phyloP scores from a whole-genome alignment of 805 yeast species.

The Candida vartiovaarae region DNA sequence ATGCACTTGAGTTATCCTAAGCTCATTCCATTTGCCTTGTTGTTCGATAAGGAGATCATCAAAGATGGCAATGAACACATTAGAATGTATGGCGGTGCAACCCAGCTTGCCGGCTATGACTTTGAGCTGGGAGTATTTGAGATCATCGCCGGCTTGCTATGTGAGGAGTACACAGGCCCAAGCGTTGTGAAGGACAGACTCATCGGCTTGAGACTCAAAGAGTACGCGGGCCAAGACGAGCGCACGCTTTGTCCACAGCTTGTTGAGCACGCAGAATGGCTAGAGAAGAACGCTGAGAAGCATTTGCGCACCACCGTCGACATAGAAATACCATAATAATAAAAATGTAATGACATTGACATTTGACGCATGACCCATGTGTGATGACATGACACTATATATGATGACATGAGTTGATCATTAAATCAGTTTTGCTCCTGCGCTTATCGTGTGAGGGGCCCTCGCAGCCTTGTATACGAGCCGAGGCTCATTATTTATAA shows the following conservation, averaged over 20 bases:
- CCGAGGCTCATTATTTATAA: too few relatives aligned
- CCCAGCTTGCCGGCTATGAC: constrained; percentile 27
- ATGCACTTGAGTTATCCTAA: constrained; percentile 61
- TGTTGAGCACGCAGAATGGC: constrained; percentile 29
- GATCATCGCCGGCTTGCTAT: constrained; percentile 29
- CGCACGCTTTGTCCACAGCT: constrained; percentile 25
- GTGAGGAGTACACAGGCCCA: constrained; percentile 24
- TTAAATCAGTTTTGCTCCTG: too few relatives aligned
- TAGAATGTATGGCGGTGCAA: constrained; percentile 26
- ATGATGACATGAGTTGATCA: too few relatives aligned
- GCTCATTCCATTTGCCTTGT: constrained; percentile 27
- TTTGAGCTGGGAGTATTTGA: constrained; percentile 36
- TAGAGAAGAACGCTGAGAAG: constrained; percentile 25
- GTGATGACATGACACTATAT: too few relatives aligned
- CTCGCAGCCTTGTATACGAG: too few relatives aligned
- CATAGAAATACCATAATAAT: background rate
- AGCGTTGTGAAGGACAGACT: constrained; percentile 17
- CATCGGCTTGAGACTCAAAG: constrained; percentile 25
- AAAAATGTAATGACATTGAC: background rate
- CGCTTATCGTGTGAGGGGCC: too few relatives aligned
- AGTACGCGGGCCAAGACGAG: constrained; percentile 22
- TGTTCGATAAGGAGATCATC: constrained; percentile 23
- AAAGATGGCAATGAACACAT: constrained; percentile 22
- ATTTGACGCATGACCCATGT: too few relatives aligned
- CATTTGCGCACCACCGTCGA: too few relatives aligned